phyloP scores from a whole-genome alignment of 2,329 filamentous ascomycete species.

The Diplodia scrobiculata region DNA sequence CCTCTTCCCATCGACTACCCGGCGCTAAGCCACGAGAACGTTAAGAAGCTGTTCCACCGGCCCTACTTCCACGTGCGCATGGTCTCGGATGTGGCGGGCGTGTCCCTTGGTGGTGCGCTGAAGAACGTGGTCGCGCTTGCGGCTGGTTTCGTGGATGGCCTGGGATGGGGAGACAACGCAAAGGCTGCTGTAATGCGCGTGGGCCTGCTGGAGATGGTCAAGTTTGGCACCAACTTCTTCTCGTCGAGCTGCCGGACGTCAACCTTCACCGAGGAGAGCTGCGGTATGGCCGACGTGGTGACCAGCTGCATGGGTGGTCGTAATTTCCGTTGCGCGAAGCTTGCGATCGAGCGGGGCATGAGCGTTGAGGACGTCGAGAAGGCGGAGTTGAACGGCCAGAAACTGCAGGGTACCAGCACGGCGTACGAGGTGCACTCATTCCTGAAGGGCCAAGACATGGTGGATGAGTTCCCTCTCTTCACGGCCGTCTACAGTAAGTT shows the following conservation, averaged over 20 bases:
- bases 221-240: conserved; percentile 94
- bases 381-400: conserved; percentile 91
- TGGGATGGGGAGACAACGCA: conserved; percentile 97
- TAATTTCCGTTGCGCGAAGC: conserved; percentile 92
- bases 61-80: conserved; percentile 97
- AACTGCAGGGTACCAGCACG: conserved; percentile 90
- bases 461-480: conserved; percentile 87
- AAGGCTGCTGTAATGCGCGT: conserved; percentile 99
- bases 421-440: conserved; percentile 90
- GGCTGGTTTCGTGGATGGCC: conserved; percentile 90
- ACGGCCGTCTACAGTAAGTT: conserved; percentile 73
- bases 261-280: conserved; percentile 96
- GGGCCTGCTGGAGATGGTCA: conserved; percentile 92
- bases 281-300: conserved; percentile 92
- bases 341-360: conserved; percentile 76
- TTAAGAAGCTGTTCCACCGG: conserved; percentile 87
- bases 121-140: conserved; percentile 97
- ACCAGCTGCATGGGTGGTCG: conserved; percentile 89
- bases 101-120: conserved; percentile 88
- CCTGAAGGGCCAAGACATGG: conserved; percentile 73
- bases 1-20: conserved; percentile 81
- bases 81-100: conserved; percentile 92
- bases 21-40: conserved; percentile 78
- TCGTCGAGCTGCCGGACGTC: conserved; percentile 73
- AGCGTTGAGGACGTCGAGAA: conserved; percentile 85